Evolutionary conservation across 495 filamentous ascomycete genomes (phyloP), one percentile per base, ranked within the genome.

Genomic region (Aspergillus egyptiacus): DNA sequence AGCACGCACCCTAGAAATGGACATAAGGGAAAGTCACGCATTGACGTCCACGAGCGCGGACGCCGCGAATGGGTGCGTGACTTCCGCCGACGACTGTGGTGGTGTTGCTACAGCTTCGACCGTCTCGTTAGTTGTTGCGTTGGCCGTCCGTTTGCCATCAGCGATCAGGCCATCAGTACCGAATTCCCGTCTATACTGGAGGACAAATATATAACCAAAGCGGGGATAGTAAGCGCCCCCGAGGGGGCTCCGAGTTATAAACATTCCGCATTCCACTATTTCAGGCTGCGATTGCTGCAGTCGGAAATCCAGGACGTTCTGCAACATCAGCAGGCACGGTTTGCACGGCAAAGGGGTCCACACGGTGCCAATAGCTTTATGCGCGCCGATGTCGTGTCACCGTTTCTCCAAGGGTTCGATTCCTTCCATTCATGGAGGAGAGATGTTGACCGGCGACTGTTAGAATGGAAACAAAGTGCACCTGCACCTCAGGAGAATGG

Each of bases 101-200:
- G 91, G 91, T 95, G 89, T 68, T 87, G 88, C 1, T 97, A 97
- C 62, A 90, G 87, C 24, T 85, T 96, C 53, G 91, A 97, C 61
- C 81, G 91, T 22, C 81, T 97, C 17, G 91, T 96, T 41, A 86
- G 85, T 51, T 87, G 88, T 13, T 96, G 91, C 53, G 91, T 96
- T 28, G 91, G 91, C 33, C 77, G 91, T 30, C 91, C 91, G 11
- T 95, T 96, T 59, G 90, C 91, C 22, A 91, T 97, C 49, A 87
- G 83, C 7, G 91, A 97, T 63, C 87, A 93, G 61, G 89, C 91
- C 32, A 84, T 97, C 54, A 97, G 91, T 24, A 96, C 85, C 6
- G 88, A 95, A 60, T 95, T 96, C 58, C 91, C 90, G 9, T 93
- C 87, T 1, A 62, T 91, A 48, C 70, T 95, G 3, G 89, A 95